Percentiles rank a stretch among this genome's conserved stretches.
Evolutionary conservation across 257 asterid species (phyloP).

Genomic region (Solanum verrucosum): DNA sequence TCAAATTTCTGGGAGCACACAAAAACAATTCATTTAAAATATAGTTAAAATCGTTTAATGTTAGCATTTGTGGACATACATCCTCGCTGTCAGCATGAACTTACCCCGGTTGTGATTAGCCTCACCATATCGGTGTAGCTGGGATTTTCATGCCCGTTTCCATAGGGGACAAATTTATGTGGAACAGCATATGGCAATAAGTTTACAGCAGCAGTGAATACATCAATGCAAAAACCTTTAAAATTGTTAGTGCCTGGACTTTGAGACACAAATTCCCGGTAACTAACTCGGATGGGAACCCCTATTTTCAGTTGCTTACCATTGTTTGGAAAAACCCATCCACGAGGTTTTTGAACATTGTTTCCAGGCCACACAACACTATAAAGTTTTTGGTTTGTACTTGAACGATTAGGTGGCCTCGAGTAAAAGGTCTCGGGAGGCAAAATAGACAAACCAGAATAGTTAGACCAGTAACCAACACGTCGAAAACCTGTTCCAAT

Average conservation of each 20-base stretch:
- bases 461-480: slow-evolving; percentile 83
- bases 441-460: slow-evolving; percentile 59
- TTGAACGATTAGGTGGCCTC: slow-evolving; percentile 43
- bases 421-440: slow-evolving; percentile 56
- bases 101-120: slow-evolving; percentile 65
- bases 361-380: slow-evolving; percentile 95
- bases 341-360: slow-evolving; percentile 58
- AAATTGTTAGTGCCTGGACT: slow-evolving; percentile 45
- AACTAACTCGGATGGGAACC: slow-evolving; percentile 74
- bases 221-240: slow-evolving; percentile 89
- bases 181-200: slow-evolving; percentile 89
- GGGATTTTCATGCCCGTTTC: slow-evolving; percentile 72
- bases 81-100: slow-evolving; percentile 13
- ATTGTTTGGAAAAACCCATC: slow-evolving; percentile 89
- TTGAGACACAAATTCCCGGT: slow-evolving; percentile 69
- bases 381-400: slow-evolving; percentile 30
- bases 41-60: neutral
- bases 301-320: slow-evolving; percentile 78
- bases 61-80: neutral
- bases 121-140: slow-evolving; percentile 52
- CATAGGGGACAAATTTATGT: slow-evolving; percentile 67
- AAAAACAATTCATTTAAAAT: neutral
- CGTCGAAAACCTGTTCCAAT: slow-evolving; percentile 71
- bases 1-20: slow-evolving; percentile 32
- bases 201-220: slow-evolving; percentile 71